Evolutionary conservation across 176 grass and related monocot species (phyloP).

Genomic region (barley (Hordeum vulgare)): DNA sequence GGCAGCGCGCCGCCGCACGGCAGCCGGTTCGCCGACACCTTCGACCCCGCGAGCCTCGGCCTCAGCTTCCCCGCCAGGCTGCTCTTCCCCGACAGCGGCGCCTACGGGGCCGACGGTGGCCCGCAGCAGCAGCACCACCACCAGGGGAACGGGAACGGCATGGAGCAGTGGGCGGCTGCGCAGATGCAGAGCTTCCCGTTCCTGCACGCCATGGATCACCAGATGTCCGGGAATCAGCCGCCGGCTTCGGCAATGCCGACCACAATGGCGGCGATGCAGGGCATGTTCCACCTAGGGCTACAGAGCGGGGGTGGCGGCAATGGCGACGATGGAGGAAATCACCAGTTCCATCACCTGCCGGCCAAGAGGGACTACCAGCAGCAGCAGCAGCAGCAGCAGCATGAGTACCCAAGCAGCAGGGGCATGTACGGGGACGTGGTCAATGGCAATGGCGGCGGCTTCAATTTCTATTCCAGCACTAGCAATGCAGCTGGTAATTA

Average conservation of each 20-base stretch:
- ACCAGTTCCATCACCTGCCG: background rate
- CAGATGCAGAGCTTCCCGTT: constrained; percentile 22
- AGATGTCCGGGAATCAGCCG: background rate
- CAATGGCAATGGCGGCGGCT: background rate
- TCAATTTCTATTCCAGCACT: background rate
- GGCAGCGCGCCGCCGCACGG: background rate
- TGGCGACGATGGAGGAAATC: background rate
- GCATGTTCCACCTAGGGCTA: constrained; percentile 24
- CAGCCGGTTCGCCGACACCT: background rate
- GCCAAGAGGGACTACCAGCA: background rate
- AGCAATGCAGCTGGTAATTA: constrained; percentile 16
- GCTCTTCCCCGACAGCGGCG: background rate
- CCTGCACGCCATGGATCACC: constrained; percentile 19
- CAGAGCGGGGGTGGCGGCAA: background rate
- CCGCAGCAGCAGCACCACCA: background rate
- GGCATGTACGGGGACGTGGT: background rate
- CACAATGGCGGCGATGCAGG: constrained; percentile 12
- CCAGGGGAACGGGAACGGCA: background rate
- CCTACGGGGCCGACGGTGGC: background rate
- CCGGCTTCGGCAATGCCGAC: background rate
- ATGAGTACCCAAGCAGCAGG: background rate
- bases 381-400: background rate
- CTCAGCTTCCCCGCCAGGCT: background rate
- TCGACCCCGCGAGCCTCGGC: background rate
- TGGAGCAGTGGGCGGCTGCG: background rate